These are phyloP conservation scores for Sporothrix curviconia DNA, from an alignment of 2,329 filamentous ascomycete genomes.

Conservation along the genomic window DNA sequence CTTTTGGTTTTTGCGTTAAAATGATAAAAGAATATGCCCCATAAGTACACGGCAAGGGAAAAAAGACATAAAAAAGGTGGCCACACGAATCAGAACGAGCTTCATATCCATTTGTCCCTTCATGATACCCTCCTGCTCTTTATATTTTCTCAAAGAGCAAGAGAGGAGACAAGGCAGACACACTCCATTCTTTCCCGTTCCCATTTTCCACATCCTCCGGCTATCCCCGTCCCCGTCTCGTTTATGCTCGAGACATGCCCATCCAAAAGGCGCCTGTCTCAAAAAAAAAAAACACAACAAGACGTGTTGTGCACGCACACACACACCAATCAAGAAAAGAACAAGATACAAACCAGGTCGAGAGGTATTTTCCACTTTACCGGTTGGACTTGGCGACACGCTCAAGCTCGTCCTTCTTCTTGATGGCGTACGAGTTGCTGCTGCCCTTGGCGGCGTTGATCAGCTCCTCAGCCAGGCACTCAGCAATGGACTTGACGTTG, in stretches of 20 bases:
- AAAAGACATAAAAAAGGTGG: slow-evolving; percentile 8
- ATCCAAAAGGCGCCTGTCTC: neutral
- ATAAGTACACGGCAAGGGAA: slow-evolving; percentile 25
- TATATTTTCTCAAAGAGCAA: neutral
- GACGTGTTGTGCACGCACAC: neutral
- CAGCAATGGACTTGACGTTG: slow-evolving; percentile 99
- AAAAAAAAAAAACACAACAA: neutral
- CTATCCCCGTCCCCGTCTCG: neutral
- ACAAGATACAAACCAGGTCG: neutral
- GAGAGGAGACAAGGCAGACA: neutral
- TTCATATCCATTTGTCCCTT: neutral
- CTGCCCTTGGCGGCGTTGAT: slow-evolving; percentile 99
- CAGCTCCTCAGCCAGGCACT: slow-evolving; percentile 99
- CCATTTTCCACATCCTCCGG: slow-evolving; percentile 1
- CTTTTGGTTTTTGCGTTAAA: slow-evolving; percentile 12
- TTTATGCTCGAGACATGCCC: neutral
- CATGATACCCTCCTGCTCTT: neutral
- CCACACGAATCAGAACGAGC: slow-evolving; percentile 4
- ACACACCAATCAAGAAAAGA: neutral
- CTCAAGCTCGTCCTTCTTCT: slow-evolving; percentile 99
- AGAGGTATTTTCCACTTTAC: slow-evolving; percentile 55
- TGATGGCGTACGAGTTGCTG: slow-evolving; percentile 99
- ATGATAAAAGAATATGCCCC: slow-evolving; percentile 30
- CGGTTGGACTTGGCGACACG: slow-evolving; percentile 99
- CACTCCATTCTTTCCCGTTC: neutral